Evolutionary conservation across 371 early-diverging fungal species (phyloP), one percentile per base, ranked within the genome.

Genomic region (Choanephora cucurbitarum): DNA sequence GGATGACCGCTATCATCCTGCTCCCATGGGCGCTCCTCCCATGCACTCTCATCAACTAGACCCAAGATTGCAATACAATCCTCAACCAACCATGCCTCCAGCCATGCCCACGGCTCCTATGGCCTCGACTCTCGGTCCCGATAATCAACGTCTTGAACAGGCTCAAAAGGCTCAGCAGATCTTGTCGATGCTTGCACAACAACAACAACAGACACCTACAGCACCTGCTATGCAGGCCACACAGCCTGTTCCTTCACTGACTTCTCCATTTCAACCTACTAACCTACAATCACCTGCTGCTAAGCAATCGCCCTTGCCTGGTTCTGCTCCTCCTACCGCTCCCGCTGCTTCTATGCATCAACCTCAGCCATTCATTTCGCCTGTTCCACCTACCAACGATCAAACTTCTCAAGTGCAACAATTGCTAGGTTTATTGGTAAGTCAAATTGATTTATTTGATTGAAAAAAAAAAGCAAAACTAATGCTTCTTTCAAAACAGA

Each of bases 81-180:
- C 34, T n/a, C 34, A 23, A 3, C 37, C 60, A 7, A 15, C 43
- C 15, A 17, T 22, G 23, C 15, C 42, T 31, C 17, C 33, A 49
- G 34, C 33, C 21, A 6, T 40, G 6, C 10, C 47, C 17, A 22
- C 32, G 14, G 28, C 42, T 21, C 17, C 28, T 7, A 43, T 19
- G 28, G 15, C 46, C 15, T 2, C 49, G 17, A 11, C 45, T 37
- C 2, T 37, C 7, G 10, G 11, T 31, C 39, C 49, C 37, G 50
- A 55, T 41, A 39, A 34, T 10, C 55, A 61, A 24, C 51, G 66
- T 43, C 52, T 67, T 22, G 68, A 67, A 40, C 68, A 67, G 45
- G 68, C 68, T 19, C 68, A 67, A 47, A 67, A 64, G 44, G 68
- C 68, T 7, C 68, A 67, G 34, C 64, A 67, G 18, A 55, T 67